Conservation (phyloP, 2,329 filamentous ascomycete species). For the Cryphonectria parasitica region DNA sequence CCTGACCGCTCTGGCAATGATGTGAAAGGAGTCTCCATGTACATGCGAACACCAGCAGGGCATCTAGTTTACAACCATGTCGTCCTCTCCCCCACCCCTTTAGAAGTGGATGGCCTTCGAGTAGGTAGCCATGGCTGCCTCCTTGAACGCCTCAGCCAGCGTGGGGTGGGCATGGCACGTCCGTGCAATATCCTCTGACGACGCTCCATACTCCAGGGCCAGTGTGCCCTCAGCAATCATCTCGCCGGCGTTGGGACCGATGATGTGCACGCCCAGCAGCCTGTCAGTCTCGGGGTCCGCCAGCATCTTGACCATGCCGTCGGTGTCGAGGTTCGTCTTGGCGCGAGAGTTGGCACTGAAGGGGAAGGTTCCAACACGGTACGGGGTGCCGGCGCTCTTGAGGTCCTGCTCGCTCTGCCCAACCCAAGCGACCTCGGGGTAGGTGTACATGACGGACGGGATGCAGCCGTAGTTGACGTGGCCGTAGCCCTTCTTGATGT, state of each 20-base stretch:
- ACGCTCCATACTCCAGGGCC: constrained; percentile 94
- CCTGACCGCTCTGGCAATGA: constrained; percentile 12
- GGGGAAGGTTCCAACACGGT: constrained; percentile 92
- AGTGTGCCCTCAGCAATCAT: constrained; percentile 99
- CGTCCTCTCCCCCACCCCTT: constrained; percentile 28
- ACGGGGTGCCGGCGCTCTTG: constrained; percentile 86
- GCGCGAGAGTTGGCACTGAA: constrained; percentile 98
- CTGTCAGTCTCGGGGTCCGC: constrained; percentile 96
- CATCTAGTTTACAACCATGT: constrained; percentile 13
- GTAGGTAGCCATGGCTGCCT: constrained; percentile 98
- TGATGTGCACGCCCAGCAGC: constrained; percentile 93
- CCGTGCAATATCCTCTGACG: constrained; percentile 89
- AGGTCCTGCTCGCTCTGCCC: constrained; percentile 97
- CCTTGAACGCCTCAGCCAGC: constrained; percentile 97
- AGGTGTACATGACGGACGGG: constrained; percentile 98
- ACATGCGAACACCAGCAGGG: constrained; percentile 21
- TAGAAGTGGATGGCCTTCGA: constrained; percentile 96
- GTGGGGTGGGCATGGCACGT: constrained; percentile 98
- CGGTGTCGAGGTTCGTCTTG: constrained; percentile 97
- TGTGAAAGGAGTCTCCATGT: constrained; percentile 21
- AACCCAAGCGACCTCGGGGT: constrained; percentile 98
- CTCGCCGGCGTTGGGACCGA: constrained; percentile 94
- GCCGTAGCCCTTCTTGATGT: constrained; percentile 95
- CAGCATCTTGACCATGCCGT: constrained; percentile 96
- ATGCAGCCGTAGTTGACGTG: constrained; percentile 99